phyloP scores from a whole-genome alignment of 441 rosid species.

The Bruguiera hainesii region DNA sequence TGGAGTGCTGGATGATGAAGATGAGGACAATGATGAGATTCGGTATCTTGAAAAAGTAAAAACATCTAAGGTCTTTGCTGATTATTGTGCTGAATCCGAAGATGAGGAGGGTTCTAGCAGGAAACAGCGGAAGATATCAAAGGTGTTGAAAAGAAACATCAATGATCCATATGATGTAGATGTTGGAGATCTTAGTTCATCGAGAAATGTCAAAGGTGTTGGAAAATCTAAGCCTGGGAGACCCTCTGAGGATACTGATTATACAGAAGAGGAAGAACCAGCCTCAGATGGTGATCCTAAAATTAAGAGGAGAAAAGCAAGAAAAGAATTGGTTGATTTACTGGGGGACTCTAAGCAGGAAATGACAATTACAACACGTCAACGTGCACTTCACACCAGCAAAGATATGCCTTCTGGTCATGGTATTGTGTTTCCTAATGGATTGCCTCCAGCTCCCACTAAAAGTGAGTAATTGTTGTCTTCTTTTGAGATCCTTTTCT shows the following conservation, averaged over 20 bases:
- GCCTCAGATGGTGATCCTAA: constrained; percentile 53
- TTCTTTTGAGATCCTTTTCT: neutral
- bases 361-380: constrained; percentile 72
- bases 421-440: constrained; percentile 83
- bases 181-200: constrained; percentile 39
- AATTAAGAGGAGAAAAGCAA: constrained; percentile 44
- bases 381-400: constrained; percentile 80
- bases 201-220: constrained; percentile 43
- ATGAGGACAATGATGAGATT: constrained; percentile 74
- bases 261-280: constrained; percentile 49
- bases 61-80: constrained; percentile 35
- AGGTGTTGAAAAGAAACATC: constrained; percentile 42
- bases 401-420: constrained; percentile 41
- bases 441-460: constrained; percentile 89
- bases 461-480: constrained; percentile 55
- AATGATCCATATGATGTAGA: constrained; percentile 37
- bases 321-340: constrained; percentile 57
- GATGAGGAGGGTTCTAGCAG: constrained; percentile 47
- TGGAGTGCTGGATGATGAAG: constrained; percentile 55
- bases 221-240: constrained; percentile 45
- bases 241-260: constrained; percentile 50
- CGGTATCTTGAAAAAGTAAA: constrained; percentile 70
- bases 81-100: constrained; percentile 29
- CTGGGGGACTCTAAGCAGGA: constrained; percentile 55
- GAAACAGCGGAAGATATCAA: constrained; percentile 59